Evolutionary conservation across 2,329 filamentous ascomycete genomes (phyloP), one percentile per base, ranked within the genome.

Genomic region (Xylariaceae sp.): DNA sequence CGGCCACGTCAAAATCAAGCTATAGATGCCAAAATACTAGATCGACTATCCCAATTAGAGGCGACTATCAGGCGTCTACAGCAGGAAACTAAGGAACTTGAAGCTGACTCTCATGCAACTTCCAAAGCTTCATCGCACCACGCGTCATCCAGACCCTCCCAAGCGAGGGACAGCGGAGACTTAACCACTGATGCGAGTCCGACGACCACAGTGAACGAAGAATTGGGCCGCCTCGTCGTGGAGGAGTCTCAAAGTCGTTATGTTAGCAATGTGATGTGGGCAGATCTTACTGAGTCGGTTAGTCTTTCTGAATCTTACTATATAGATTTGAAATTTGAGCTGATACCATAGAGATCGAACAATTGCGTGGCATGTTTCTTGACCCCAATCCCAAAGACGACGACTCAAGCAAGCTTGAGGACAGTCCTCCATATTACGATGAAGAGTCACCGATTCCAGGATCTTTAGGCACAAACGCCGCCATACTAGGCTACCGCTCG

Each of bases 231-330:
- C 6, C 53, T 63, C 3, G 46, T 63, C 10, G 27, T 63, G 24
- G 59, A 54, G 15, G 59, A 61, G 30, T 52, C 58, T 15, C 53
- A 58, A 7, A 63, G 56, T 26, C 57, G 53, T 10, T 63, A 63
- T 43, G 53, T 63, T 11, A 55, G 58, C 30, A 68, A 67, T 58
- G 42, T 60, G 21, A 58, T 63, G 36, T 70, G 66, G 66, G 61
- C 63, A 32, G 64, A 62, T 40, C 36, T 70, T 54, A 68, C 63
- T 29, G 63, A 69, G 37, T 62, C 67, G 55, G 68, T 70, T 55
- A 57, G 63, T 45, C 6, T 18, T 33, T 26, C 24, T 16, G n/a
- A 35, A 30, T 18, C 20, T 24, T 11, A 4, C 10, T 26, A n/a
- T 42, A 7, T 24, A 10, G n/a, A 26, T 20, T 10, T 24, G 26